Conservation (phyloP, 805 yeast species). For the Lipomyces sp. region DNA sequence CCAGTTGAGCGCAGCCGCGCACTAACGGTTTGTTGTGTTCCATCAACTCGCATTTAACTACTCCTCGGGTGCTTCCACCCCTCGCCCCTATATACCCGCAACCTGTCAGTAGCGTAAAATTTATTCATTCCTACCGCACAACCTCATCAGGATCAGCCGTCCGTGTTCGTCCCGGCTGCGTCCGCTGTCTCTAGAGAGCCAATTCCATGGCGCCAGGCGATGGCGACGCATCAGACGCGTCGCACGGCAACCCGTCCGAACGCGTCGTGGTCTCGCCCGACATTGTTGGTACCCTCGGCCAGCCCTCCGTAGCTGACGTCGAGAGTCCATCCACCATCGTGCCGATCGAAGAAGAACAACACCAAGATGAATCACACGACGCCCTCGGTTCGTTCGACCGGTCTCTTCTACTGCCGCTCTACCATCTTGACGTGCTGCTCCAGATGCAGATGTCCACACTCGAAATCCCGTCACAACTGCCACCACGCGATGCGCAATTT, state of each 20-base stretch:
- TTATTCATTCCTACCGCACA: background rate
- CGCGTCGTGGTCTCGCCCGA: background rate
- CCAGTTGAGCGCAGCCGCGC: no score
- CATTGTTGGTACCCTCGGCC: background rate
- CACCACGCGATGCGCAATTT: conserved; percentile 1
- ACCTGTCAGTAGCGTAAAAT: no score
- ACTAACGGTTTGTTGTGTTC: no score
- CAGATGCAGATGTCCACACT: conserved; percentile 23
- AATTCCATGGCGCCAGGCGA: background rate
- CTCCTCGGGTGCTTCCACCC: no score
- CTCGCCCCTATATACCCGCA: no score
- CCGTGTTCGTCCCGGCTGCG: background rate
- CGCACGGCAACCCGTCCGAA: background rate
- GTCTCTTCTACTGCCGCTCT: conserved; percentile 10
- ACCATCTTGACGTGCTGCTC: conserved; percentile 21
- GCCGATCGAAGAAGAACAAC: background rate
- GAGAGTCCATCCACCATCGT: background rate
- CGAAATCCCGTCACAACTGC: background rate
- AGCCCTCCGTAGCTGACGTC: background rate
- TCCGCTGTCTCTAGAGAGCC: background rate
- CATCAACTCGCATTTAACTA: no score
- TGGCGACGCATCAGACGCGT: conserved; percentile 1
- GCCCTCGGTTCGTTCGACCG: conserved; percentile 1
- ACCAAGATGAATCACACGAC: background rate
- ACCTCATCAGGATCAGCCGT: background rate